Evolutionary conservation across 2,329 filamentous ascomycete genomes (phyloP), one percentile per base, ranked within the genome.

Genomic region (Rhynchosporium graminicola): DNA sequence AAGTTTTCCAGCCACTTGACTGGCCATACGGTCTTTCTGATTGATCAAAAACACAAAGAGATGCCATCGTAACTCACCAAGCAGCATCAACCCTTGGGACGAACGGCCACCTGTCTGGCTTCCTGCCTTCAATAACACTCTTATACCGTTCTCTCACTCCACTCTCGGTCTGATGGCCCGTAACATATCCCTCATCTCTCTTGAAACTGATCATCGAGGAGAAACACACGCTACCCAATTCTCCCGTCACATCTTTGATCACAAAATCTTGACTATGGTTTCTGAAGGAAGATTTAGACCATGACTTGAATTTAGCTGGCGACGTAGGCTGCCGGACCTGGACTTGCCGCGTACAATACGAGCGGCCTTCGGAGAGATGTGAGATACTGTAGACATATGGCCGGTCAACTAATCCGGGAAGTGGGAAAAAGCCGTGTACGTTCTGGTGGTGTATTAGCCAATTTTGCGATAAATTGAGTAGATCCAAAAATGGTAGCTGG

Each of bases 401-500:
- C 2, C 82, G 78, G 63, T 84, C 80, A 1, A 70, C 62, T 4
- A 75, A 70, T 4, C 80, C 83, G 0, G 76, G 74, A 28, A 79
- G 77, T 2, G 81, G 81, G 69, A 85, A 86, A 68, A 79, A 82
- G 8, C 82, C 83, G 67, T 84, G 80, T 28, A 86, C 81, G 8
- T 59, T 62, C 58, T 62, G 20, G 20, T 20, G 20, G 20, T 20
- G 20, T 20, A 20, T 20, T 20, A 20, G 20, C 20, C 20, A 20
- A 20, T 20, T 20, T 20, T 20, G 20, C 20, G 20, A 20, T 1
- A 20, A 20, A 20, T 20, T 20, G 20, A 20, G 20, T 20, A 20
- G 20, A 20, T 20, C 20, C 20, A 20, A 20, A 20, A 20, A 20
- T 20, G 20, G 33, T 10, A 36, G 33, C 33, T 36, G 33, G 33